Base-by-base conservation (phyloP, 768 basidiomycete species). In the Mycena pura region DNA sequence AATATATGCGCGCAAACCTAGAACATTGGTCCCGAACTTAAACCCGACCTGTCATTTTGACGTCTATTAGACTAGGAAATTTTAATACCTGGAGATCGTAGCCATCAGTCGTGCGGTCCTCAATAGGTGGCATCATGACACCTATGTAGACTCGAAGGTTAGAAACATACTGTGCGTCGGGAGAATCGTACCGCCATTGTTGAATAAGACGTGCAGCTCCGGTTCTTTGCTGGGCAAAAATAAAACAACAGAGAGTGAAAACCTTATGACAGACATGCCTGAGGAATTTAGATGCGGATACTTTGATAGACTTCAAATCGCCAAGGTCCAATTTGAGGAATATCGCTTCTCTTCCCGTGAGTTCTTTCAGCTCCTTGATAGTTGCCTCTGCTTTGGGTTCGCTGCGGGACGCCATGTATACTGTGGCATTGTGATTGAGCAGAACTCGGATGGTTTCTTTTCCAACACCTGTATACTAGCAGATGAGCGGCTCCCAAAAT, bases 351-450 rank as follows among this genome's bases (percentile, higher is more conserved):
- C 74, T 76, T 22, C 79, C 78, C 2, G 79, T 81, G 32, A 69
- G 69, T 29, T 66, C 51, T 57, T 76, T 74, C 25, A 83, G 66
- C 31, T 75, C 67, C 28, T 51, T 64, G 28, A 80, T 70, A n/a
- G 77, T 74, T 11, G 65, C 66, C 29, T 73, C 60, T n/a, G 74
- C 78, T 44, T 73, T 78, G 17, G 53, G 24, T 48, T 64, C 36
- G 46, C 66, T 70, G n/a, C 82, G 72, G 21, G 72, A 69, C 1
- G 76, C 77, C 39, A 83, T 69, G 69, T 80, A 83, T 3, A 83
- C 80, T 34, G 73, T 76, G 41, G 74, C 76, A 59, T 76, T 74
- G 34, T 77, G 74, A 11, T 57, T 53, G 3, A 80, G 67, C 8
- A 79, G 70, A 15, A 70, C 73, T 68, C 72, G 46, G 27, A 57